These are phyloP conservation scores for Auriscalpium microsporum DNA, from an alignment of 768 basidiomycete species.

Conservation along the genomic window DNA sequence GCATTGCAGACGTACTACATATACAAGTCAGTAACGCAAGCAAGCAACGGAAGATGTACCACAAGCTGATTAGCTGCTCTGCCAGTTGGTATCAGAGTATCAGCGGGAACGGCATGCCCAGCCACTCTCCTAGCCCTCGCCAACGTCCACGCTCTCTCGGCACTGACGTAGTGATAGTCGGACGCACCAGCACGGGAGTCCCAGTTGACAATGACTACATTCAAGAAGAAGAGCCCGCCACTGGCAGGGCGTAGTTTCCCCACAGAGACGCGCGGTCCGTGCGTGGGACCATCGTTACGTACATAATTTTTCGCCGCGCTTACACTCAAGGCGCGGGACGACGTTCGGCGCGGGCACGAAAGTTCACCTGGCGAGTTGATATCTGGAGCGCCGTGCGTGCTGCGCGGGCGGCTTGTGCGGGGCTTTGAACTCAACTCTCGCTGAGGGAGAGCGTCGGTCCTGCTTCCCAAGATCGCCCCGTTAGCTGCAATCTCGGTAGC, in stretches of 20 bases:
- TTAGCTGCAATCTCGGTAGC: conserved; percentile 36
- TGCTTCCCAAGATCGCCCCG: conserved; percentile 64
- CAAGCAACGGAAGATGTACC: conserved; percentile 31
- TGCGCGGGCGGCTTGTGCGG: conserved; percentile 24
- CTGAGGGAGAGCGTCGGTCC: conserved; percentile 49
- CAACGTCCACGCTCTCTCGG: conserved; percentile 1
- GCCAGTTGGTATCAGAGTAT: conserved; percentile 30
- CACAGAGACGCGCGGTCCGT: conserved; percentile 36
- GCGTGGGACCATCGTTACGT: conserved; percentile 29
- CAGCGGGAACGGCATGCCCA: conserved; percentile 65
- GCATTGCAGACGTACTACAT: too few relatives aligned
- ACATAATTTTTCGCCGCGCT: too few relatives aligned
- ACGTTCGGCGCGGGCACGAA: conserved; percentile 35
- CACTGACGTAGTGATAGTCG: neutral
- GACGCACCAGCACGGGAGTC: conserved; percentile 19
- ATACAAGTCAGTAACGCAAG: too few relatives aligned
- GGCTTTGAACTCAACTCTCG: conserved; percentile 51
- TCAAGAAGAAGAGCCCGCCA: conserved; percentile 20
- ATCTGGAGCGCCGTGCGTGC: conserved; percentile 49
- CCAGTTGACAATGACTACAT: conserved; percentile 36
- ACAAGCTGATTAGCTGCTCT: conserved; percentile 65
- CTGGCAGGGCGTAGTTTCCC: conserved; percentile 16
- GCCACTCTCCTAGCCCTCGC: conserved; percentile 13
- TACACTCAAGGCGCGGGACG: neutral
- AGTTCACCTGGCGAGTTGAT: conserved; percentile 68